Percentiles rank a stretch among this genome's conserved stretches.
These are phyloP conservation scores for Vaccinium macrocarpon DNA, from an alignment of 148 eudicot genomes.

Conservation along the genomic window DNA sequence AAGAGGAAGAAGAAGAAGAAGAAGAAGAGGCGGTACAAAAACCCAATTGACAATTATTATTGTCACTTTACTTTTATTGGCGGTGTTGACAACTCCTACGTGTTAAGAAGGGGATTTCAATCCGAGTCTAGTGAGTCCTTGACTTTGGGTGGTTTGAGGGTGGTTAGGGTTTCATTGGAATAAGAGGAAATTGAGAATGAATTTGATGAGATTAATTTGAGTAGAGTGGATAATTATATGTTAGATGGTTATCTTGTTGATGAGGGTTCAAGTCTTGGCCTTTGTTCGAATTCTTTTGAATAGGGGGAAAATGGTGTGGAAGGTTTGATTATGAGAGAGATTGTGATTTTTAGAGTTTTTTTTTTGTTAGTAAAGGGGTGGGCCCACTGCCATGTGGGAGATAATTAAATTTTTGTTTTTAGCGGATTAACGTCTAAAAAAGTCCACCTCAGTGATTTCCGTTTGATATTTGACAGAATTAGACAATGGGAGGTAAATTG, in stretches of 20 bases:
- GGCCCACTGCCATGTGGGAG: too few relatives aligned
- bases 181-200: constrained; percentile 28
- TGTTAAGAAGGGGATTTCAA: constrained; percentile 34
- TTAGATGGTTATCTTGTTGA: constrained; percentile 34
- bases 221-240: constrained; percentile 26
- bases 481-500: too few relatives aligned
- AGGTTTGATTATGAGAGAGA: too few relatives aligned
- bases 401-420: too few relatives aligned
- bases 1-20: too few relatives aligned
- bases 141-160: constrained; percentile 27
- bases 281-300: constrained; percentile 25
- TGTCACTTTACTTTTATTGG: constrained; percentile 42
- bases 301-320: too few relatives aligned
- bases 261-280: constrained; percentile 26
- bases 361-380: too few relatives aligned
- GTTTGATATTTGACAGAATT: too few relatives aligned
- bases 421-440: too few relatives aligned
- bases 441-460: too few relatives aligned
- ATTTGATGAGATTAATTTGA: constrained; percentile 24
- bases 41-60: constrained; percentile 18
- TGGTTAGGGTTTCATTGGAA: constrained; percentile 33
- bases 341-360: too few relatives aligned
- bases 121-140: constrained; percentile 30
- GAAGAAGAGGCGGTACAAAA: too few relatives aligned
- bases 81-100: constrained; percentile 41